phyloP scores from a whole-genome alignment of 1,284 basidiomycete genomes.

The Agaricales sp. region DNA sequence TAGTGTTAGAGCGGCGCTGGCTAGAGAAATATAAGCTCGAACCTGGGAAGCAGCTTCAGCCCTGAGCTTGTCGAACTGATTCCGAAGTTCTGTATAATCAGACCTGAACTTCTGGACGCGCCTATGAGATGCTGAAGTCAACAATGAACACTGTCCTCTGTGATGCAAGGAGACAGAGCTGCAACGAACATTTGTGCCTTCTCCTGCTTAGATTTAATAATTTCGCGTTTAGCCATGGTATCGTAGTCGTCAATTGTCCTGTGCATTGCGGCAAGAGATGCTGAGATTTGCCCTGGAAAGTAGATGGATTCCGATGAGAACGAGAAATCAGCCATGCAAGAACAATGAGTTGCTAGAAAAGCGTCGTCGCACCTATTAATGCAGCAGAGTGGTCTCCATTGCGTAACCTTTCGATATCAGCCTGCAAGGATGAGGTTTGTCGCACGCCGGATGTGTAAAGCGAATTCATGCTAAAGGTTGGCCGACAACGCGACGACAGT shows the following conservation, averaged over 20 bases:
- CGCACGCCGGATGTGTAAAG: constrained; percentile 89
- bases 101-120: constrained; percentile 75
- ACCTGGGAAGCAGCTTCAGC: constrained; percentile 38
- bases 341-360: constrained; percentile 3
- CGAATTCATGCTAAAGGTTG: no score
- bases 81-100: constrained; percentile 64
- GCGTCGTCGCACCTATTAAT: constrained; percentile 58
- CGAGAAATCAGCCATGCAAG: constrained; percentile 6
- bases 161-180: constrained; percentile 5
- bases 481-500: no score
- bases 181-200: constrained; percentile 77
- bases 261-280: constrained; percentile 85
- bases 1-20: not conserved
- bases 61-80: constrained; percentile 63
- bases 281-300: constrained; percentile 76
- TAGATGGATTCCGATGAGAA: not conserved
- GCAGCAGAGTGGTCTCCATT: constrained; percentile 74
- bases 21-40: constrained; percentile 11
- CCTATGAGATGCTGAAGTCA: constrained; percentile 33
- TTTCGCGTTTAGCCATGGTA: constrained; percentile 89
- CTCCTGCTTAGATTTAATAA: constrained; percentile 89
- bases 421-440: constrained; percentile 81
- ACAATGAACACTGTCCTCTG: no score
- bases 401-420: constrained; percentile 75
- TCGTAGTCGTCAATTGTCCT: constrained; percentile 94